phyloP scores from a whole-genome alignment of 2,329 filamentous ascomycete species.

The Phialocephala sp. region DNA sequence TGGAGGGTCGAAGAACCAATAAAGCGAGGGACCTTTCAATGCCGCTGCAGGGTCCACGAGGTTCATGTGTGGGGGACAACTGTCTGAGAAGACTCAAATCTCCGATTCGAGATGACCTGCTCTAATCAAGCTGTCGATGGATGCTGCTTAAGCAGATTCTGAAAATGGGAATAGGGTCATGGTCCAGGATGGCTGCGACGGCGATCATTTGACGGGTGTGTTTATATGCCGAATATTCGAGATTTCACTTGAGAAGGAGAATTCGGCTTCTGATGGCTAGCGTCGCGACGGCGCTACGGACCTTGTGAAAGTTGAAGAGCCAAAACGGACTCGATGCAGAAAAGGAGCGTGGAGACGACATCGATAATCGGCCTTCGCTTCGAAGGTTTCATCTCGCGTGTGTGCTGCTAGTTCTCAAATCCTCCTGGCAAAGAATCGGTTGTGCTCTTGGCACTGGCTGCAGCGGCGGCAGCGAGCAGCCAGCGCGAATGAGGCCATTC shows the following conservation, averaged over 20 bases:
- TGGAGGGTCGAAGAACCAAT: conserved; percentile 9
- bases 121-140: conserved; percentile 8
- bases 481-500: conserved; percentile 18
- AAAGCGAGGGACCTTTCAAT: conserved; percentile 12
- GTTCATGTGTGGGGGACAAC: conserved; percentile 15
- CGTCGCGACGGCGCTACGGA: not conserved
- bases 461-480: not conserved
- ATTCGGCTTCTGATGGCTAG: not conserved
- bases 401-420: conserved; percentile 6
- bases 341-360: conserved; percentile 18
- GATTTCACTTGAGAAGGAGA: not conserved
- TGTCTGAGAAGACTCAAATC: conserved; percentile 16
- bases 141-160: conserved; percentile 14
- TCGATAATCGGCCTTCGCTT: not conserved
- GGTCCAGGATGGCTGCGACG: conserved; percentile 14
- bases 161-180: conserved; percentile 18
- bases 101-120: conserved; percentile 16
- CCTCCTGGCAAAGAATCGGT: conserved; percentile 14
- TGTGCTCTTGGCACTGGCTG: conserved; percentile 18
- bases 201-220: conserved; percentile 21
- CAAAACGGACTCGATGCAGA: not conserved
- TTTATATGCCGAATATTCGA: conserved; percentile 18
- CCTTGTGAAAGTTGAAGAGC: not conserved
- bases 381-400: conserved; percentile 22
- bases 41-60: conserved; percentile 17